Percentiles rank a stretch among this genome's conserved stretches.
phyloP scores from a whole-genome alignment of 2,329 filamentous ascomycete species.

The Bimuria novae-zelandiae region DNA sequence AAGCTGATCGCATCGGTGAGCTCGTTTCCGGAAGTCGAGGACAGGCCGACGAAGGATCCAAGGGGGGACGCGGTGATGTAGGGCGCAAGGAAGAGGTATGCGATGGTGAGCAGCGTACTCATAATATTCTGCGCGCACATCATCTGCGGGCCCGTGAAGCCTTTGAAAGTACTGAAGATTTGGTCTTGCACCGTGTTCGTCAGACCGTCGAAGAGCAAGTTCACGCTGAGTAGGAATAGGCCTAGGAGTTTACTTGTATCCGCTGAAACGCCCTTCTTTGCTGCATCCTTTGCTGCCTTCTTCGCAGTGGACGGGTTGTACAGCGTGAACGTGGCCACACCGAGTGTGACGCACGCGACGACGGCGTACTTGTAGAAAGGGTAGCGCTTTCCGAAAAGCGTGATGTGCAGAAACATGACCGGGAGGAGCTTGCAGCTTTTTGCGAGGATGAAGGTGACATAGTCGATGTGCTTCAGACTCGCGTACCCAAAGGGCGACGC shows the following conservation, averaged over 20 bases:
- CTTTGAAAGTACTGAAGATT: conserved; percentile 77
- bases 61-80: conserved; percentile 69
- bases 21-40: conserved; percentile 64
- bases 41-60: conserved; percentile 49
- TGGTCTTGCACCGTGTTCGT: conserved; percentile 97
- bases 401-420: conserved; percentile 95
- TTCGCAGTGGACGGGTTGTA: conserved; percentile 62
- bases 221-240: conserved; percentile 80
- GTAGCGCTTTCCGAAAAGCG: conserved; percentile 85
- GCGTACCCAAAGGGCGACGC: conserved; percentile 97
- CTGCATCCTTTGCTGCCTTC: conserved; percentile 46
- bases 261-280: conserved; percentile 61
- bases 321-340: conserved; percentile 93
- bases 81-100: conserved; percentile 78
- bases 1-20: conserved; percentile 79
- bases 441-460: conserved; percentile 95
- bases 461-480: conserved; percentile 90
- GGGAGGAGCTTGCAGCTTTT: conserved; percentile 99
- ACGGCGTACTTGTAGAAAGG: conserved; percentile 97
- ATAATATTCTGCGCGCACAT: conserved; percentile 98
- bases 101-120: conserved; percentile 74
- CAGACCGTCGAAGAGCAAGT: conserved; percentile 91
- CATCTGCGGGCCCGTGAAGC: conserved; percentile 94
- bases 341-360: conserved; percentile 85
- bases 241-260: conserved; percentile 71